phyloP scores from a whole-genome alignment of 2,329 filamentous ascomycete species.

The Diaporthe sp. region DNA sequence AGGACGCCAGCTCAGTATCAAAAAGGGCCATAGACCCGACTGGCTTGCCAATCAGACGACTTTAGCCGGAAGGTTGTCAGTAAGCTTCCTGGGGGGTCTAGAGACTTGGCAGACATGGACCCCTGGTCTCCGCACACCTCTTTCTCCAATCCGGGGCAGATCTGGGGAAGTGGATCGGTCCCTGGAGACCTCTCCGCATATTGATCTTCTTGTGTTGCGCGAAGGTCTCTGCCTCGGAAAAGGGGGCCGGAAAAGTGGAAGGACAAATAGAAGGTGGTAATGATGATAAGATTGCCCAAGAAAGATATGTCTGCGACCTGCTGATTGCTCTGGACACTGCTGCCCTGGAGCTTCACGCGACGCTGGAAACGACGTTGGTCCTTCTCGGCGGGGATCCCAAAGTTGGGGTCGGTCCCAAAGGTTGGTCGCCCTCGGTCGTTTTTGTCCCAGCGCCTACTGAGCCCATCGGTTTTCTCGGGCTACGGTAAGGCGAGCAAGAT shows the following conservation, averaged over 20 bases:
- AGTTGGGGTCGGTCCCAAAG: slow-evolving; percentile 13
- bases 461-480: slow-evolving; percentile 3
- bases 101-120: slow-evolving; percentile 31
- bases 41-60: slow-evolving; percentile 32
- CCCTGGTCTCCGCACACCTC: slow-evolving; percentile 18
- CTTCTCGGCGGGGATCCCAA: background rate
- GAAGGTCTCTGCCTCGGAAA: slow-evolving; percentile 3
- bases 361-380: background rate
- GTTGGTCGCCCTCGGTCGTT: slow-evolving; percentile 17
- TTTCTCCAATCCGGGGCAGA: slow-evolving; percentile 30
- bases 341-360: background rate
- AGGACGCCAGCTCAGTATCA: slow-evolving; percentile 8
- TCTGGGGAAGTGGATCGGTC: slow-evolving; percentile 26
- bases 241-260: slow-evolving; percentile 21
- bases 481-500: slow-evolving; percentile 13
- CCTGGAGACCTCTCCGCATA: slow-evolving; percentile 3
- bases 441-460: slow-evolving; percentile 4
- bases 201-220: background rate
- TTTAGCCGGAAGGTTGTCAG: slow-evolving; percentile 29
- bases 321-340: background rate
- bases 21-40: slow-evolving; percentile 26
- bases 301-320: background rate
- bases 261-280: slow-evolving; percentile 27
- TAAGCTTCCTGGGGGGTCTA: slow-evolving; percentile 10
- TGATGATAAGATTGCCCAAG: background rate